Conservation (phyloP, 78 protist genomes). For the Dictyostelium discoideum region DNA sequence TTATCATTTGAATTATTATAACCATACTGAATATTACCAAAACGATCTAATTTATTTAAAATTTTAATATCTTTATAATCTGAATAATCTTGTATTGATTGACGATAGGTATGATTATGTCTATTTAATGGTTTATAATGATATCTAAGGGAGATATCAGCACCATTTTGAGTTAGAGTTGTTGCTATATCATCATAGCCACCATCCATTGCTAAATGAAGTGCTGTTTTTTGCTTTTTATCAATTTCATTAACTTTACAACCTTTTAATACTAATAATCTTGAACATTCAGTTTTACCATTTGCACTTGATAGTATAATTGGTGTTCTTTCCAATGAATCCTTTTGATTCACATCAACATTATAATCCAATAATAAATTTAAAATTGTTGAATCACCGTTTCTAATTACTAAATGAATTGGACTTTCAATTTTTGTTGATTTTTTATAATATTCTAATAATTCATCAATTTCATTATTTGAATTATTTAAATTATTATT, state of each 20-base stretch:
- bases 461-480: neutral
- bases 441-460: neutral
- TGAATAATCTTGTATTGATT: neutral
- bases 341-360: neutral
- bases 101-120: neutral
- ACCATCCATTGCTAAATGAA: slow-evolving; percentile 46
- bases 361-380: slow-evolving; percentile 20
- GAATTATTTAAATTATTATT: neutral
- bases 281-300: slow-evolving; percentile 41
- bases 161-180: slow-evolving; percentile 42
- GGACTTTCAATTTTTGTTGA: slow-evolving; percentile 24
- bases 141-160: slow-evolving; percentile 11
- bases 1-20: neutral
- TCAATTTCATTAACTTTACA: neutral
- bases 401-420: slow-evolving; percentile 19
- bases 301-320: slow-evolving; percentile 41
- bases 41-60: slow-evolving; percentile 38
- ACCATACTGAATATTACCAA: slow-evolving; percentile 27
- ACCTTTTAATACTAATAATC: slow-evolving; percentile 13
- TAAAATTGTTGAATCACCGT: slow-evolving; percentile 5
- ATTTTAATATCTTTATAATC: slow-evolving; percentile 21
- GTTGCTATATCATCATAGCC: slow-evolving; percentile 40
- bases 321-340: slow-evolving; percentile 27
- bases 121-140: slow-evolving; percentile 40
- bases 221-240: slow-evolving; percentile 32